Evolutionary conservation across 1,284 basidiomycete species (phyloP).

Genomic region (Mycena sp.): DNA sequence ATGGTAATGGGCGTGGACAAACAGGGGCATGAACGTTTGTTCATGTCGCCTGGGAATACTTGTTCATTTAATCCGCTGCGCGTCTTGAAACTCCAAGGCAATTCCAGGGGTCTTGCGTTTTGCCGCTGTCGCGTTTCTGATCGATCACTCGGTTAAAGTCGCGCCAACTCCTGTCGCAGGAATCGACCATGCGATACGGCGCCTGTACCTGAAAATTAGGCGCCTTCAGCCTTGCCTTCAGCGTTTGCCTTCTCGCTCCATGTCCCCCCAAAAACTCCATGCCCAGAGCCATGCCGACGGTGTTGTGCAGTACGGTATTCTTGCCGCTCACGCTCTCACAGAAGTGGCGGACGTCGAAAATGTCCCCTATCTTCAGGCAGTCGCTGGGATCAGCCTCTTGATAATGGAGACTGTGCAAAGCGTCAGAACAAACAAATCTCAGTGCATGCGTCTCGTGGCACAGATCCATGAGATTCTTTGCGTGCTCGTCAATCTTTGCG

Average conservation of each 20-base stretch:
- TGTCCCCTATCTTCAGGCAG: background rate
- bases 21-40: too few species aligned
- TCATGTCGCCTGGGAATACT: too few species aligned
- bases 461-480: constrained; percentile 1
- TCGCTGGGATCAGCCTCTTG: background rate
- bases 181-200: too few species aligned
- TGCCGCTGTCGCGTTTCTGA: too few species aligned
- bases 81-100: too few species aligned
- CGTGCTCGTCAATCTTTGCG: background rate
- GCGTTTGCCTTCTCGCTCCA: background rate
- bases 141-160: too few species aligned
- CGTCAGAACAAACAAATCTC: background rate
- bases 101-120: too few species aligned
- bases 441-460: background rate
- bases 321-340: background rate
- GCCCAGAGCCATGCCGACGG: background rate
- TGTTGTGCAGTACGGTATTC: background rate
- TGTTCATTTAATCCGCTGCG: too few species aligned
- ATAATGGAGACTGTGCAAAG: background rate
- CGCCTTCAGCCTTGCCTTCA: too few species aligned
- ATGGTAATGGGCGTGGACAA: too few species aligned
- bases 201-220: too few species aligned
- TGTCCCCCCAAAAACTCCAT: background rate
- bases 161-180: too few species aligned
- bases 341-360: background rate